phyloP scores from a whole-genome alignment of 2,329 filamentous ascomycete species.

The Capronia americana region DNA sequence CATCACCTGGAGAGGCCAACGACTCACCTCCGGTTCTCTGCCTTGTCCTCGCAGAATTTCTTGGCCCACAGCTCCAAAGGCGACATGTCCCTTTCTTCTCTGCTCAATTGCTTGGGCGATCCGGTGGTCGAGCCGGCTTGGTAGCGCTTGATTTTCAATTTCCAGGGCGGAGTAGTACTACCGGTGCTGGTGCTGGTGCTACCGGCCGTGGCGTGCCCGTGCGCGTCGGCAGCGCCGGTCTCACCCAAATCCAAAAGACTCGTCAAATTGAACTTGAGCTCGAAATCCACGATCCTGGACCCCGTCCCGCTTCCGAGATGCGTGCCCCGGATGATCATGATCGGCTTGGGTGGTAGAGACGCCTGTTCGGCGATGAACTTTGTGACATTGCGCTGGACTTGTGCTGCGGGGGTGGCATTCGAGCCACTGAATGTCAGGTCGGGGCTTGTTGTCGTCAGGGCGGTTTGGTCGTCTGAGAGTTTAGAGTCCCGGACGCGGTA shows the following conservation, averaged over 20 bases:
- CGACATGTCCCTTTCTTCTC: constrained; percentile 19
- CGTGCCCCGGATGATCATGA: constrained; percentile 40
- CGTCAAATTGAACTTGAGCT: constrained; percentile 41
- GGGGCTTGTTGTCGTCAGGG: constrained; percentile 40
- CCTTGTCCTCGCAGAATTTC: constrained; percentile 39
- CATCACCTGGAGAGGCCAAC: too few species aligned
- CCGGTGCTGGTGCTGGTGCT: constrained; percentile 7
- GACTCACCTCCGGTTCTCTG: constrained; percentile 33
- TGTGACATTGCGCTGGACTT: constrained; percentile 32
- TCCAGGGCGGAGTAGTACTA: constrained; percentile 1
- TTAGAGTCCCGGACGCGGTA: constrained; percentile 40
- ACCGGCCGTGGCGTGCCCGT: background rate
- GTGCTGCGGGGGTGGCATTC: background rate
- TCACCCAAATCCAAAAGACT: constrained; percentile 34
- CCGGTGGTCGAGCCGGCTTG: constrained; percentile 23
- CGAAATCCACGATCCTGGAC: constrained; percentile 39
- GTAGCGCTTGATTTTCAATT: background rate
- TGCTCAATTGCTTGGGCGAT: constrained; percentile 17
- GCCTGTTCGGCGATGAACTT: constrained; percentile 43
- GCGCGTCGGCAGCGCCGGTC: background rate
- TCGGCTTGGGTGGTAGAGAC: constrained; percentile 42
- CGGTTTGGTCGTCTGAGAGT: constrained; percentile 40
- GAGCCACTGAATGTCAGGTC: constrained; percentile 34
- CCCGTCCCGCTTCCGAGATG: constrained; percentile 20
- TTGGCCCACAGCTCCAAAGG: constrained; percentile 38